Conservation (phyloP, 1,139 yeast species). For the Blastobotrys persicus region DNA sequence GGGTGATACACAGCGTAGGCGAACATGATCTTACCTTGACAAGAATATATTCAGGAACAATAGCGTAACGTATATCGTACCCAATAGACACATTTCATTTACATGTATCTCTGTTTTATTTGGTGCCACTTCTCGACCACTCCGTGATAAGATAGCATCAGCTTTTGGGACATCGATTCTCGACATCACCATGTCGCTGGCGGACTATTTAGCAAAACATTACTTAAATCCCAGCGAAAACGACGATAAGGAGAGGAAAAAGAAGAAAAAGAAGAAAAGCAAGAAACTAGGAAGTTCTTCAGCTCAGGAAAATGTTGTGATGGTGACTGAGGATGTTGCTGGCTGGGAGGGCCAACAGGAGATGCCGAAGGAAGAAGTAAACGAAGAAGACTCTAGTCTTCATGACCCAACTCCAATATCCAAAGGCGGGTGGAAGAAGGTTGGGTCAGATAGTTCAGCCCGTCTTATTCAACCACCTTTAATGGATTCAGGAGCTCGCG, state of each 20-base stretch:
- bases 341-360: slow-evolving; percentile 23
- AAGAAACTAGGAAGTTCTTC: slow-evolving; percentile 19
- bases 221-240: slow-evolving; percentile 35
- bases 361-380: slow-evolving; percentile 17
- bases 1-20: too few species aligned
- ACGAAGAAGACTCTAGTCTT: slow-evolving; percentile 11
- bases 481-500: slow-evolving; percentile 44
- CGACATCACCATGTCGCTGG: slow-evolving; percentile 42
- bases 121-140: too few species aligned
- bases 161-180: too few species aligned
- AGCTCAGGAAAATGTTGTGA: slow-evolving; percentile 19
- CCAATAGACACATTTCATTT: too few species aligned
- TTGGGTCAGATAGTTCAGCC: slow-evolving; percentile 10
- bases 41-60: too few species aligned
- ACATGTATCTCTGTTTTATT: too few species aligned
- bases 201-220: slow-evolving; percentile 53
- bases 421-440: slow-evolving; percentile 22
- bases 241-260: slow-evolving; percentile 21
- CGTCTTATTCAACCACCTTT: slow-evolving; percentile 14
- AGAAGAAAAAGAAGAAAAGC: slow-evolving; percentile 34
- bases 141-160: too few species aligned
- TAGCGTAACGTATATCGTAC: too few species aligned
- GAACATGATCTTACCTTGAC: too few species aligned
- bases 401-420: slow-evolving; percentile 6
- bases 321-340: slow-evolving; percentile 28